Conservation (phyloP, 768 basidiomycete genomes). For the Mycena venus region DNA sequence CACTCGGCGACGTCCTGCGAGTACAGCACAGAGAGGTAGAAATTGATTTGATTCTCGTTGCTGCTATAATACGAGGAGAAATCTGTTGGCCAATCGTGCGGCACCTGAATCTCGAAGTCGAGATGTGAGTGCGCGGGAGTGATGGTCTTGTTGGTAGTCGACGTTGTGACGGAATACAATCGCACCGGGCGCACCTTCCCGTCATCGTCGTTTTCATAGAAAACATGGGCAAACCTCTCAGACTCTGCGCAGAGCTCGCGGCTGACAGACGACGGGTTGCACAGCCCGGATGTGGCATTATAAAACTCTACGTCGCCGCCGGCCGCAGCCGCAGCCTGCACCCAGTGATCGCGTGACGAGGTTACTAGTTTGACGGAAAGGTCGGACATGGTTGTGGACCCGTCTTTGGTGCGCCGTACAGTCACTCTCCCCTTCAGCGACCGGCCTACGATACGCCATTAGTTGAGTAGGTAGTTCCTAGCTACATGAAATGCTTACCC, state of each 20-base stretch:
- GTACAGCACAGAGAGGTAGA: slow-evolving; percentile 9
- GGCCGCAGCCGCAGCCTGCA: background rate
- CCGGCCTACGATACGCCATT: background rate
- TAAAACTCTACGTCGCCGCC: background rate
- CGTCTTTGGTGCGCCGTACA: background rate
- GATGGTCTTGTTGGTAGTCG: background rate
- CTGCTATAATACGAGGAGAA: slow-evolving; percentile 17
- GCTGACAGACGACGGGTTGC: background rate
- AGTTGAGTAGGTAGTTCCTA: background rate
- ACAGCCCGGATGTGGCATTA: background rate
- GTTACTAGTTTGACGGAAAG: background rate
- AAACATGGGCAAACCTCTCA: background rate
- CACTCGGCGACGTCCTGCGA: slow-evolving; percentile 9
- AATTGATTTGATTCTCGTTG: background rate
- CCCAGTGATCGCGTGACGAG: background rate
- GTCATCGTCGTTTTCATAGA: background rate
- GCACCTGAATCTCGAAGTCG: slow-evolving; percentile 14
- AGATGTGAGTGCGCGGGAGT: background rate
- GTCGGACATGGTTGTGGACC: slow-evolving; percentile 12
- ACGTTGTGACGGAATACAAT: background rate
- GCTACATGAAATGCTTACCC: background rate
- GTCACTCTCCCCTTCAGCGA: slow-evolving; percentile 16
- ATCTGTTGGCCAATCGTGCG: background rate
- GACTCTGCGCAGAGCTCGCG: background rate
- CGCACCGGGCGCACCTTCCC: too few relatives aligned